Conservation (phyloP, 2,329 filamentous ascomycete genomes). For the Microdochium nivale region DNA sequence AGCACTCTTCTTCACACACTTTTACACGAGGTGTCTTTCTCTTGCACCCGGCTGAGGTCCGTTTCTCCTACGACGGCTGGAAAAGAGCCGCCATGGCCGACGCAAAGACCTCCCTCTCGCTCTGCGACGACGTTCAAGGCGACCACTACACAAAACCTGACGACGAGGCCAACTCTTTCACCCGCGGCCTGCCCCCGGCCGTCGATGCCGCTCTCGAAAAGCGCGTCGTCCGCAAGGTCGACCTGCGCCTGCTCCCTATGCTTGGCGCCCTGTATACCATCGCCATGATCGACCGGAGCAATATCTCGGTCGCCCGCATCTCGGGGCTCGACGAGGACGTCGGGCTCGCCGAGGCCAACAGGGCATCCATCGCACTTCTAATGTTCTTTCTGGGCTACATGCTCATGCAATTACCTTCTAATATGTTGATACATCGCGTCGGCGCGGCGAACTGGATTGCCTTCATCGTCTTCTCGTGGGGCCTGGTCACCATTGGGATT, state of each 20-base stretch:
- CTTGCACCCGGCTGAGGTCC: no score
- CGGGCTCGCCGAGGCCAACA: constrained; percentile 21
- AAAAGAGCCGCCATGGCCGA: no score
- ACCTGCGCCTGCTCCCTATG: constrained; percentile 21
- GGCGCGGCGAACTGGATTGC: constrained; percentile 18
- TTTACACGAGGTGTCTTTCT: background rate
- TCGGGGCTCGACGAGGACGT: constrained; percentile 22
- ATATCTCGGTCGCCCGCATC: constrained; percentile 23
- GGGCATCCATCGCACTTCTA: constrained; percentile 19
- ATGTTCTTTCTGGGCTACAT: constrained; percentile 23
- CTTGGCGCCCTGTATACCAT: constrained; percentile 19
- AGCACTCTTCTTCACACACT: no score
- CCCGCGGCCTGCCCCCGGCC: background rate
- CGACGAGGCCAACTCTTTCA: background rate
- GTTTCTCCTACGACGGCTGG: no score
- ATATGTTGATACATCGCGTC: constrained; percentile 20
- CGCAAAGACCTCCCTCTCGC: constrained; percentile 7
- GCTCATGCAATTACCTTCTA: constrained; percentile 19
- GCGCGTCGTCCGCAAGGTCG: constrained; percentile 19
- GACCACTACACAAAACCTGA: background rate
- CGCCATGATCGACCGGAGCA: constrained; percentile 18
- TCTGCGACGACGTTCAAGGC: constrained; percentile 9
- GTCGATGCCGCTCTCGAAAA: constrained; percentile 9
- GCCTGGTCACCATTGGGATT: constrained; percentile 20
- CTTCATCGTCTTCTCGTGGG: constrained; percentile 21